Evolutionary conservation across 2,329 filamentous ascomycete genomes (phyloP).

Genomic region (Trichoderma citrinoviride): DNA sequence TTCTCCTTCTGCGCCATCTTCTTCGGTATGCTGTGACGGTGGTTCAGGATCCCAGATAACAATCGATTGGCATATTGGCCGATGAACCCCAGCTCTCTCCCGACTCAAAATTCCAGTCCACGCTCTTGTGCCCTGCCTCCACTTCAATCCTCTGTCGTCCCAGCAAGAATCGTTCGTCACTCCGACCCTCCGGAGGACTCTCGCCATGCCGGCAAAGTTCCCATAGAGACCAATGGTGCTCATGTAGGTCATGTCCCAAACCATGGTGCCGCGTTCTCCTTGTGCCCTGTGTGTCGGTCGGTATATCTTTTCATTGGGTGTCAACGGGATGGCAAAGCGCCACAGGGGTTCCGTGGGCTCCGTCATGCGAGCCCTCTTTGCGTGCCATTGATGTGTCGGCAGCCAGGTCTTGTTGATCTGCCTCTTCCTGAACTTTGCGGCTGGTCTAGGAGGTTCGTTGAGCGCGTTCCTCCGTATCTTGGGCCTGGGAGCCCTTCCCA

Average conservation of each 20-base stretch:
- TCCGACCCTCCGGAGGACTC: constrained; percentile 64
- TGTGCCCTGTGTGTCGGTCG: constrained; percentile 79
- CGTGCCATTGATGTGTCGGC: constrained; percentile 90
- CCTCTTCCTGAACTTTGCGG: constrained; percentile 74
- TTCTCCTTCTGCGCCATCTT: constrained; percentile 24
- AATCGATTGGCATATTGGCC: constrained; percentile 68
- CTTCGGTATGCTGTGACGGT: constrained; percentile 4
- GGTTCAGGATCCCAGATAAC: constrained; percentile 68
- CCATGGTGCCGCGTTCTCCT: constrained; percentile 71
- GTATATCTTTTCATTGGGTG: constrained; percentile 87
- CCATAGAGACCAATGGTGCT: constrained; percentile 80
- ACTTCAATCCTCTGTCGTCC: constrained; percentile 64
- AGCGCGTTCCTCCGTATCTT: constrained; percentile 70
- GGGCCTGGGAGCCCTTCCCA: constrained; percentile 46
- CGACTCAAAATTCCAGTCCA: constrained; percentile 52
- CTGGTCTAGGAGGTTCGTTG: constrained; percentile 55
- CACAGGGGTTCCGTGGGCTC: constrained; percentile 75
- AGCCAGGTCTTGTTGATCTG: constrained; percentile 90
- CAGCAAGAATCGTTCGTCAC: constrained; percentile 59
- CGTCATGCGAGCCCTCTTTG: constrained; percentile 89
- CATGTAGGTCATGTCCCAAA: constrained; percentile 94
- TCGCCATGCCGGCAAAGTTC: constrained; percentile 58
- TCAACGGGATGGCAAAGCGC: constrained; percentile 82
- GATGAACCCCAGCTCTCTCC: constrained; percentile 48
- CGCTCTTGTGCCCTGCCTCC: constrained; percentile 56